Evolutionary conservation across 352 stramenopile genomes (phyloP), one percentile per base, ranked within the genome.

Genomic region (Phytophthora pisi): DNA sequence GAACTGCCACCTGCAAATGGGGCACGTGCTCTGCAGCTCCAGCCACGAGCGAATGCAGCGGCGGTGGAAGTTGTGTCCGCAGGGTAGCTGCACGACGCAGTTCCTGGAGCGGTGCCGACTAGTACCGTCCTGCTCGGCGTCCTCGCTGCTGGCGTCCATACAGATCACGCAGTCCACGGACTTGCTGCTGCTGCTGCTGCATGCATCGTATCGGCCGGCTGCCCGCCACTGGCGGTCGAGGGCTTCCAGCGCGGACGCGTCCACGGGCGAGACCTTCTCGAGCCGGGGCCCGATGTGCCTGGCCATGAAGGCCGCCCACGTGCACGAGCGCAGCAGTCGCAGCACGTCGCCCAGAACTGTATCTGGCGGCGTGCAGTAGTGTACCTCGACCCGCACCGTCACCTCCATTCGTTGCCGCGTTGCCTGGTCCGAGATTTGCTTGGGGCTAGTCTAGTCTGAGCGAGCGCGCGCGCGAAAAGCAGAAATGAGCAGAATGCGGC

Each of bases 1-100:
- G 53, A 97, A 86, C 73, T 97, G 89, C 65, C 87, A 88, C 61
- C 97, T 95, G 64, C 93, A 99, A 51, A 97, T 85, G 16, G 93
- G 94, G 71, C 96, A 98, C 55, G 90, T 93, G 54, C 79, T 84
- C 62, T 97, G 90, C 58, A 91, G 81, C 24, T 90, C 53, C 16
- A 97, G 84, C 94, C 96, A 98, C 31, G 82, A 86, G 26, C 81
- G 59, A 38, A 98, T 83, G 72, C 96, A 98, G 42, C 85, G 81
- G 42, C 75, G 71, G 71, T 99, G 94, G 77, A 98, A 98, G 28
- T 78, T 52, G 74, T 99, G 95, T 23, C 82, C 78, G 59, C 95
- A 98, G 0, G 92, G 87, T 13, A 98, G 72, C 9, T 77, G 61
- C 20, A 87, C 83, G 15, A 30, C 16, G 46, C n/a, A 55, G 10